Base-by-base conservation (phyloP, 768 basidiomycete genomes). In the Auricularia sp. region DNA sequence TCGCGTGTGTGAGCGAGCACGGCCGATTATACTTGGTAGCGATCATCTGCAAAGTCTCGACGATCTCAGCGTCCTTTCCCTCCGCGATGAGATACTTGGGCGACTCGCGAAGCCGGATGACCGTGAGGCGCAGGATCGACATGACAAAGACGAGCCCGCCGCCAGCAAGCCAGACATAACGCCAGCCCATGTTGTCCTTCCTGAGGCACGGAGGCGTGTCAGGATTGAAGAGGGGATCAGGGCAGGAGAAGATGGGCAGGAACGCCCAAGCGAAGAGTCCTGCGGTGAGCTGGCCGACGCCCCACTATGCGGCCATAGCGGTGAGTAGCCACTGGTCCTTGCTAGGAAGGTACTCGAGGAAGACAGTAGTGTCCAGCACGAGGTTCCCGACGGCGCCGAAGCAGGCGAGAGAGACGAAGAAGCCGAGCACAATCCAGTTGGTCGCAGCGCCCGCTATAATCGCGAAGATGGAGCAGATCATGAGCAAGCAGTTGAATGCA, bases 41-140 rank as follows among this genome's bases (percentile, higher is more conserved):
- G 54, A 85, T 75, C 47, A 79, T 75, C 66, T 81, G 73, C 13
- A 85, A 75, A 51, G 47, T 51, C 67, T 75, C 73, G 61, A 86
- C 75, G 5, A 84, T 84, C 56, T 85, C 83, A 61, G 77, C 76
- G 68, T 87, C 85, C 51, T 80, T 79, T 33, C 84, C 83, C 69
- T 82, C 80, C 3, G 78, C 79, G 29, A 85, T 74, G 24, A 86
- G 78, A 72, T 81, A 87, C 68, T 87, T 87, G 8, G 85, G 81
- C 0, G 83, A 83, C 69, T 86, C 86, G 69, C 84, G 81, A 63
- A 87, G 75, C 66, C 79, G 80, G 67, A 87, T 85, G 33, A 86
- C 73, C 63, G 83, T 71, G 73, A 80, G 85, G 35, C 85, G 84
- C 63, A 78, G 67, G 65, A 83, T 70, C 73, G 84, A 86, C 72